A percentile compares a stretch with the other conserved stretches of the same genome.
phyloP scores from a whole-genome alignment of 257 asterid species.

The Leptodermis oblonga region DNA sequence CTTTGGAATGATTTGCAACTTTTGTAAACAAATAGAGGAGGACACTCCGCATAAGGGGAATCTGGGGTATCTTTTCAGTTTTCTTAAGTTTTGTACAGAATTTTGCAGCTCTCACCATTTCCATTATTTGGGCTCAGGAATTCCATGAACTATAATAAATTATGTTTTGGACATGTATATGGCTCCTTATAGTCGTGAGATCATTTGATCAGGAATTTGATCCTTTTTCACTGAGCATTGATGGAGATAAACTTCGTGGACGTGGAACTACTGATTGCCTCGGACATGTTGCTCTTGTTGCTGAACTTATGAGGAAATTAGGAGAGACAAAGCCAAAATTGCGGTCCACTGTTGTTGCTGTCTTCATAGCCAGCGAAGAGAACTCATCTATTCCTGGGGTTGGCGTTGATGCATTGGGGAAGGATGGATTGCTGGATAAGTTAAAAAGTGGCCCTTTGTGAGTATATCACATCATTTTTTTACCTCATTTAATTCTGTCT shows the following conservation, averaged over 20 bases:
- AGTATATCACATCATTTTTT: conserved; percentile 19
- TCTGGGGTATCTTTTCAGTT: background rate
- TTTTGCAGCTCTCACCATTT: background rate
- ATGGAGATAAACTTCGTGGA: conserved; percentile 88
- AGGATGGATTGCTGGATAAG: conserved; percentile 74
- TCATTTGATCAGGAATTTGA: conserved; percentile 69
- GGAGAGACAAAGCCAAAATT: conserved; percentile 78
- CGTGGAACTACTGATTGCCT: conserved; percentile 98
- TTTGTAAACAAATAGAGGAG: background rate
- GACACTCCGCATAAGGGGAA: background rate
- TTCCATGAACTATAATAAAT: background rate
- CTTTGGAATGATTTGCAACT: too few relatives aligned
- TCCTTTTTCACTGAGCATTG: conserved; percentile 78
- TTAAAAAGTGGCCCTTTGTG: conserved; percentile 88
- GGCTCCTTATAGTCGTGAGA: background rate
- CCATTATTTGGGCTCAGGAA: background rate
- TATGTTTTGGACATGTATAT: background rate
- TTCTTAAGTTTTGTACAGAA: background rate
- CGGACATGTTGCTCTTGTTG: conserved; percentile 95
- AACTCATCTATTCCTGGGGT: conserved; percentile 96
- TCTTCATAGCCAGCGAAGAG: conserved; percentile 96
- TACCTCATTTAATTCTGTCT: conserved; percentile 1
- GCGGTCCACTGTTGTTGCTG: conserved; percentile 88
- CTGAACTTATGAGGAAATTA: conserved; percentile 74
- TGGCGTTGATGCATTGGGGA: conserved; percentile 91